These are phyloP conservation scores for Euclidium syriacum DNA, from an alignment of 345 rosid species.

Conservation along the genomic window DNA sequence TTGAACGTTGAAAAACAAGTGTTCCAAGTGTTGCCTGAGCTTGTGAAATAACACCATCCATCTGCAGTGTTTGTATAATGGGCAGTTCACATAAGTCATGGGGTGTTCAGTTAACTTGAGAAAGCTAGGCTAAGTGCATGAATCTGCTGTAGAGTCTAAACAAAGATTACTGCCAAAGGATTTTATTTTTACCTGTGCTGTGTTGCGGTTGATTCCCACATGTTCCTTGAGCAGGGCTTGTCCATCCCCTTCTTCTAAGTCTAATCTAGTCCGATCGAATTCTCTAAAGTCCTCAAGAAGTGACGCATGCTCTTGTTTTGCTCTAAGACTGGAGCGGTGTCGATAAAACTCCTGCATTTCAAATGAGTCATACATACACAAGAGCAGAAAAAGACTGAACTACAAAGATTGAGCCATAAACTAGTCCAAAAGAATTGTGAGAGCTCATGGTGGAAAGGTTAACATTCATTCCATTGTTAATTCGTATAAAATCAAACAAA, in stretches of 20 bases:
- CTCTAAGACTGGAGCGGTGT: constrained; percentile 82
- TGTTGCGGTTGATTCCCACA: constrained; percentile 67
- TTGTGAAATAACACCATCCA: constrained; percentile 94
- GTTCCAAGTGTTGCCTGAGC: constrained; percentile 91
- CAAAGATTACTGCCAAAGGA: background rate
- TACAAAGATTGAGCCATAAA: background rate
- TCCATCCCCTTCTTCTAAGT: constrained; percentile 81
- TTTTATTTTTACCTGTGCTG: constrained; percentile 60
- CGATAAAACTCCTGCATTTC: constrained; percentile 94
- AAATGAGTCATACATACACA: constrained; percentile 2
- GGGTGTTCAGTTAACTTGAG: background rate
- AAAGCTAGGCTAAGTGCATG: background rate
- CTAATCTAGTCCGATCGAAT: constrained; percentile 84
- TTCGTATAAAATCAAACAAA: background rate
- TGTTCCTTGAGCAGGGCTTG: constrained; percentile 82
- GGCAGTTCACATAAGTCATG: background rate
- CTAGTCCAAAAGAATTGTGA: background rate
- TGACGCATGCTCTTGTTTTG: constrained; percentile 92
- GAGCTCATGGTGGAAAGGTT: background rate
- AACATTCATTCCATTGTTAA: background rate
- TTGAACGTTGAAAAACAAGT: constrained; percentile 79
- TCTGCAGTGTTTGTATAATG: constrained; percentile 40
- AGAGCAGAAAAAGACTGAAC: background rate
- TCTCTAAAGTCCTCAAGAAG: constrained; percentile 93
- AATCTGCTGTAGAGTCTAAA: background rate